Conservation (phyloP, 345 rosid genomes). For the Euphorbia tirucalli region DNA sequence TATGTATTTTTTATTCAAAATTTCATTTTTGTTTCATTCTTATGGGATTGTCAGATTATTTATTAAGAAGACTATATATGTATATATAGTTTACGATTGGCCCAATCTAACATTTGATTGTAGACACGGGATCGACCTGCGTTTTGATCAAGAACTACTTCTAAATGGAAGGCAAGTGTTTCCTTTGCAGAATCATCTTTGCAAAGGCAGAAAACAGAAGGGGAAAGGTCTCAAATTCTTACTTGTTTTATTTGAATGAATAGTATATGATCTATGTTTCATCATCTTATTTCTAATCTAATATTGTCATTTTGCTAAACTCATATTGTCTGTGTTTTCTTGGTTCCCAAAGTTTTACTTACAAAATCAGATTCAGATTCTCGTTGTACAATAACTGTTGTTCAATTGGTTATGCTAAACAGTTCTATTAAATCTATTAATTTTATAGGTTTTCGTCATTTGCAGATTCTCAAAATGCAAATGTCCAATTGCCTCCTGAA, state of each 20-base stretch:
- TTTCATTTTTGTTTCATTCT: background rate
- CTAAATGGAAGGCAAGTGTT: conserved; percentile 59
- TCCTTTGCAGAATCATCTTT: conserved; percentile 50
- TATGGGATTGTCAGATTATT: background rate
- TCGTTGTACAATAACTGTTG: no score
- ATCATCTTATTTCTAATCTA: no score
- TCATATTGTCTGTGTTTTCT: no score
- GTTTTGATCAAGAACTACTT: conserved; percentile 36
- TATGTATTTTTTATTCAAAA: conserved; percentile 21
- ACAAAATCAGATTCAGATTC: no score
- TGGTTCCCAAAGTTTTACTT: no score
- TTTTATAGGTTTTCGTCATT: no score
- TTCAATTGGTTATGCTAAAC: no score
- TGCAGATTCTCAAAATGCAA: conserved; percentile 48
- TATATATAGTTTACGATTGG: background rate
- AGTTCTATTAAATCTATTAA: no score
- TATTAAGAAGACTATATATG: background rate
- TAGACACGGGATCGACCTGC: conserved; percentile 57
- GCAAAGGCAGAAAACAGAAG: conserved; percentile 39
- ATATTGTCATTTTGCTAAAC: no score
- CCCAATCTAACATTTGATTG: conserved; percentile 13
- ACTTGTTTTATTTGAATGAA: background rate
- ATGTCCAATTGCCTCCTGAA: conserved; percentile 86
- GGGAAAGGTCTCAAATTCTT: conserved; percentile 45
- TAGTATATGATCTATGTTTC: no score